Percentiles rank a stretch among this genome's conserved stretches.
phyloP scores from a whole-genome alignment of 1,284 basidiomycete genomes.

The Hypsizygus ulmarius region DNA sequence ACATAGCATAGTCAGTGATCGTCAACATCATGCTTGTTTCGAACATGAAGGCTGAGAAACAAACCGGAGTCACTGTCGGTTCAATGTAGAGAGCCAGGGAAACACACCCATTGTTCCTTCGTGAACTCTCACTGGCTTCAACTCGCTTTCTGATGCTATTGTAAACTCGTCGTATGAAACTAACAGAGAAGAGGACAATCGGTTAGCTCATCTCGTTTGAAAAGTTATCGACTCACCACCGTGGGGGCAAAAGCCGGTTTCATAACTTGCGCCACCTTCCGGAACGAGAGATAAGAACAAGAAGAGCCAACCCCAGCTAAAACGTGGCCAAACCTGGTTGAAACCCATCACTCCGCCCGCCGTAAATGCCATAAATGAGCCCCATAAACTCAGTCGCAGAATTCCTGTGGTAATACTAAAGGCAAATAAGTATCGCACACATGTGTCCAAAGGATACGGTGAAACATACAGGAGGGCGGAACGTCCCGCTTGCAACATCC shows the following conservation, averaged over 20 bases:
- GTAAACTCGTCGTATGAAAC: constrained; percentile 59
- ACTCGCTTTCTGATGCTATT: constrained; percentile 48
- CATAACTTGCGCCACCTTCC: constrained; percentile 50
- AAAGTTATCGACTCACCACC: constrained; percentile 40
- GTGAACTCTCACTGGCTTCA: constrained; percentile 48
- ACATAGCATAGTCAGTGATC: constrained; percentile 61
- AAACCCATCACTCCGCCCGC: constrained; percentile 60
- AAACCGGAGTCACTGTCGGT: not conserved
- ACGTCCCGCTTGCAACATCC: constrained; percentile 55
- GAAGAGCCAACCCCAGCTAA: not conserved
- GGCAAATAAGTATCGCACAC: not conserved
- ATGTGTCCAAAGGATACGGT: not conserved
- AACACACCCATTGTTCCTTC: constrained; percentile 53
- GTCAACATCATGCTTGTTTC: constrained; percentile 62
- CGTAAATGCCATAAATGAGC: constrained; percentile 56
- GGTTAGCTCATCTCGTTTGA: not conserved
- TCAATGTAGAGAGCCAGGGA: not conserved
- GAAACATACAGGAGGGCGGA: constrained; percentile 41
- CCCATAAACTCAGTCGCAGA: constrained; percentile 62
- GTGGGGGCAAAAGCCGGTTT: constrained; percentile 61
- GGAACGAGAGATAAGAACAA: not conserved
- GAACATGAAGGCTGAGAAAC: constrained; percentile 56
- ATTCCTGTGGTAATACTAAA: constrained; percentile 65
- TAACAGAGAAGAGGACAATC: constrained; percentile 16
- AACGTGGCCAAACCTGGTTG: constrained; percentile 38